These are phyloP conservation scores for Mallotus japonicus DNA, from an alignment of 441 rosid species.

Conservation along the genomic window DNA sequence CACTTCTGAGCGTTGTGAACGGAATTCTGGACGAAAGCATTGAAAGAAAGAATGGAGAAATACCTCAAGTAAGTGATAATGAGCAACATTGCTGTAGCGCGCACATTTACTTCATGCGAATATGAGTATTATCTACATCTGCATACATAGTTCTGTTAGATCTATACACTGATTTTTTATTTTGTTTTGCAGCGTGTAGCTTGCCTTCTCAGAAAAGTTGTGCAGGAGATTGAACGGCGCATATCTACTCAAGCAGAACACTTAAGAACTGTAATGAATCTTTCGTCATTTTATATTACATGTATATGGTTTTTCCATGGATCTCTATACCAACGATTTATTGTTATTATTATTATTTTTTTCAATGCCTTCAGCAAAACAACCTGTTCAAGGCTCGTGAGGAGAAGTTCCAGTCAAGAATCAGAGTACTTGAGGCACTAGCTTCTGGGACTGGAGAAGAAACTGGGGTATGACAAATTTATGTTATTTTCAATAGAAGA, in stretches of 20 bases:
- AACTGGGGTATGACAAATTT: conserved; percentile 48
- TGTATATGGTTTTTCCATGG: conserved; percentile 8
- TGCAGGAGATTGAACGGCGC: conserved; percentile 90
- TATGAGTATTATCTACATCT: neutral
- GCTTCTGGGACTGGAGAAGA: conserved; percentile 68
- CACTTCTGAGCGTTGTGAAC: conserved; percentile 74
- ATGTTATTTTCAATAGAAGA: neutral
- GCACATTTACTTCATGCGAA: neutral
- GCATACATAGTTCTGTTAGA: neutral
- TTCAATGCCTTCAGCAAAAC: conserved; percentile 59
- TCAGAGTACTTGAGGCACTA: conserved; percentile 83
- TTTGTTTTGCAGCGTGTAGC: conserved; percentile 65
- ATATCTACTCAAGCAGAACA: conserved; percentile 96
- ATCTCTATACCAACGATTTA: conserved; percentile 18
- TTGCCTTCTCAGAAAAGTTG: conserved; percentile 69
- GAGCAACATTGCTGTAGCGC: neutral
- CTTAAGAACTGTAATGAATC: conserved; percentile 62
- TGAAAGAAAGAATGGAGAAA: conserved; percentile 66
- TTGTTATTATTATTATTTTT: neutral
- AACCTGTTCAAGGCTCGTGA: conserved; percentile 75
- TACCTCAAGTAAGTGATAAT: conserved; percentile 64
- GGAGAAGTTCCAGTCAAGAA: conserved; percentile 80
- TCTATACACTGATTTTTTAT: neutral
- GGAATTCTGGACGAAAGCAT: conserved; percentile 81
- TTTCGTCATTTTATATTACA: conserved; percentile 6